Evolutionary conservation across 805 yeast species (phyloP).

Genomic region (Scheffersomyces amazonensis): DNA sequence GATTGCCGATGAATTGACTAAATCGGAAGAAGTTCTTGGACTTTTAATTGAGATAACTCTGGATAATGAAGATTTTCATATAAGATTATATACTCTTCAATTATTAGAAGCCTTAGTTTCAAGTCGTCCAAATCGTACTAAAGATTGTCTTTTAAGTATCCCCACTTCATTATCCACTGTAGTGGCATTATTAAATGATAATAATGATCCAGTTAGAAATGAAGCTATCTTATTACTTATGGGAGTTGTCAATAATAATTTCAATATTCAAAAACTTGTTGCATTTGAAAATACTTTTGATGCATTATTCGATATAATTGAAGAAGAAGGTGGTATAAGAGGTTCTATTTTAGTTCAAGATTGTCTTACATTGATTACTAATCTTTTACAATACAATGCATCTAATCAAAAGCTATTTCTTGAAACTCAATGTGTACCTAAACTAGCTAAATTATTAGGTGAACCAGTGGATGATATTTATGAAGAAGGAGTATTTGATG

Average conservation of each 20-base stretch:
- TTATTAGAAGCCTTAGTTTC: constrained; percentile 78
- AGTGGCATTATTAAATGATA: constrained; percentile 49
- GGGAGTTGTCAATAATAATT: constrained; percentile 77
- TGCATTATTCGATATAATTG: constrained; percentile 70
- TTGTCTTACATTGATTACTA: constrained; percentile 71
- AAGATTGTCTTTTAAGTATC: constrained; percentile 65
- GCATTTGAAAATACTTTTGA: constrained; percentile 95
- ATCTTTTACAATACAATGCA: constrained; percentile 75
- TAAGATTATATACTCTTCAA: constrained; percentile 78
- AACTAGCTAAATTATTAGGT: constrained; percentile 58
- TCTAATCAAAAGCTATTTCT: constrained; percentile 86
- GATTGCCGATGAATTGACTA: constrained; percentile 92
- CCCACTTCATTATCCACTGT: constrained; percentile 81
- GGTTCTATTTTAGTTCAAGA: constrained; percentile 92
- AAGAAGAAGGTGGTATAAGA: constrained; percentile 83
- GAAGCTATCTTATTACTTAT: constrained; percentile 81
- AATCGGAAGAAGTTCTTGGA: constrained; percentile 31
- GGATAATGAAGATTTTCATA: constrained; percentile 64
- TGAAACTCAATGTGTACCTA: constrained; percentile 77
- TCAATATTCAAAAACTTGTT: constrained; percentile 85
- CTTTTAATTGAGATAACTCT: constrained; percentile 43
- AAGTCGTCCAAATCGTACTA: constrained; percentile 69
- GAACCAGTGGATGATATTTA: constrained; percentile 53
- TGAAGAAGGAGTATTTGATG: constrained; percentile 14
- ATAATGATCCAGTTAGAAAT: constrained; percentile 80